phyloP scores from a whole-genome alignment of 768 basidiomycete species.

The Hydnomerulius pinastri region DNA sequence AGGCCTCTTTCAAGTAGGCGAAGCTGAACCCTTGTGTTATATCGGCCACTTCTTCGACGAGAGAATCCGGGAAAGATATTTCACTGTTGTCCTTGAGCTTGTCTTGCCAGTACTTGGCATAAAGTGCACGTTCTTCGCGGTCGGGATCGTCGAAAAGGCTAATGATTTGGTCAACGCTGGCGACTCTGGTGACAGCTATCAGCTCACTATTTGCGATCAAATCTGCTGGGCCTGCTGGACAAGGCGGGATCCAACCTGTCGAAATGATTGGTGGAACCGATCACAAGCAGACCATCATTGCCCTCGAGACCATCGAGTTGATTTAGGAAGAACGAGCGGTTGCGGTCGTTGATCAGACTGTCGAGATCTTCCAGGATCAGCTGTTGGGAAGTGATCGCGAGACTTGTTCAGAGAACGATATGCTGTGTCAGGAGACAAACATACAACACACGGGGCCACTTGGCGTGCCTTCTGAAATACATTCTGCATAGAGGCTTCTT shows the following conservation, averaged over 20 bases:
- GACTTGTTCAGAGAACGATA: neutral
- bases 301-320: constrained; percentile 79
- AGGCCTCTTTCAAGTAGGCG: constrained; percentile 87
- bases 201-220: constrained; percentile 83
- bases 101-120: constrained; percentile 78
- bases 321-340: constrained; percentile 88
- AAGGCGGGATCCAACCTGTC: constrained; percentile 77
- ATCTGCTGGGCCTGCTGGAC: constrained; percentile 77
- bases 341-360: constrained; percentile 73
- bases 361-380: constrained; percentile 67
- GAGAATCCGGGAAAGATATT: constrained; percentile 65
- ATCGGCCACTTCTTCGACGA: constrained; percentile 60
- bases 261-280: constrained; percentile 84
- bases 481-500: constrained; percentile 64
- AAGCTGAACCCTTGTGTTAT: constrained; percentile 74
- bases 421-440: constrained; percentile 46
- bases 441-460: constrained; percentile 62
- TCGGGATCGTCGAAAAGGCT: constrained; percentile 77
- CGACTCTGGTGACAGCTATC: neutral
- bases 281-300: constrained; percentile 78
- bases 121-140: constrained; percentile 61
- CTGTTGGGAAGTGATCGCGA: constrained; percentile 5
- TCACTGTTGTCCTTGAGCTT: constrained; percentile 66
- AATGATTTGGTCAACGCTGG: neutral
- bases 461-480: constrained; percentile 77